These are phyloP conservation scores for Rhizopogon hawkerae DNA, from an alignment of 1,284 basidiomycete species.

Conservation along the genomic window DNA sequence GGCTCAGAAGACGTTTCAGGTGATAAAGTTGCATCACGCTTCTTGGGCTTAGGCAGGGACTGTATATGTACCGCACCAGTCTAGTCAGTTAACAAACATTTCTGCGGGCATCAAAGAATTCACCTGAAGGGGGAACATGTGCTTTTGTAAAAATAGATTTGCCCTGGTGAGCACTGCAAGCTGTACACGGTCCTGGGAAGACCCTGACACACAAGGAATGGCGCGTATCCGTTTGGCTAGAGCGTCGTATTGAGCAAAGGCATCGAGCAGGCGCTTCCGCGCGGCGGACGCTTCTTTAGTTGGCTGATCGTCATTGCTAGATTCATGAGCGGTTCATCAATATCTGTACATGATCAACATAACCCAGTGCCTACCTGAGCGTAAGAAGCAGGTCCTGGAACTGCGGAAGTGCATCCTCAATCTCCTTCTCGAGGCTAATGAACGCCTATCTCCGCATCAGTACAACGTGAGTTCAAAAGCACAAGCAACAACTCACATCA, in stretches of 20 bases:
- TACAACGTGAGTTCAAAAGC: constrained; percentile 1
- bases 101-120: constrained; percentile 11
- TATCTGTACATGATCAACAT: constrained; percentile 1
- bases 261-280: constrained; percentile 74
- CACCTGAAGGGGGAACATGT: constrained; percentile 80
- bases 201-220: constrained; percentile 56
- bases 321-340: background rate
- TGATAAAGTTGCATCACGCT: constrained; percentile 24
- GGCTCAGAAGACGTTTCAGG: constrained; percentile 16
- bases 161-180: constrained; percentile 73
- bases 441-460: constrained; percentile 43
- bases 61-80: constrained; percentile 20
- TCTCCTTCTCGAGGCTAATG: constrained; percentile 68
- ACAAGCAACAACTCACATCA: constrained; percentile 37
- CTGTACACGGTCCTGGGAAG: constrained; percentile 80
- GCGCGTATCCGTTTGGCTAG: constrained; percentile 77
- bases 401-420: constrained; percentile 57
- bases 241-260: constrained; percentile 83
- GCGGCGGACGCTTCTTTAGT: constrained; percentile 60
- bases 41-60: constrained; percentile 56
- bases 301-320: constrained; percentile 51
- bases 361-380: constrained; percentile 36
- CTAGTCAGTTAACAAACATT: background rate
- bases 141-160: constrained; percentile 77
- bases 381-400: constrained; percentile 61